Evolutionary conservation across 257 asterid genomes (phyloP).

Genomic region (Oldenlandia corymbosa): DNA sequence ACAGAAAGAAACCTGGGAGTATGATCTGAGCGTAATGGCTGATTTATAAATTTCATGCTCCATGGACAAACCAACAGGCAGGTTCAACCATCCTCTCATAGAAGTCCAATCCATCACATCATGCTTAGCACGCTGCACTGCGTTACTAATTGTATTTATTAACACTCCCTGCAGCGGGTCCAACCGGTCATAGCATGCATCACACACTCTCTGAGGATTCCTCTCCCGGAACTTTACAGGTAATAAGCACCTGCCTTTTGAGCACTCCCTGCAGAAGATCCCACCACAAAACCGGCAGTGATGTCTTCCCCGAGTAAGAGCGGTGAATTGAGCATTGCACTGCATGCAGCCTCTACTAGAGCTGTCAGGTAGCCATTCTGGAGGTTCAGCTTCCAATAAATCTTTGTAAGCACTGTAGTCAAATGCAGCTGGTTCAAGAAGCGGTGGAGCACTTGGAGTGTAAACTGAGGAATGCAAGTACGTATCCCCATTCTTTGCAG

Average conservation of each 20-base stretch:
- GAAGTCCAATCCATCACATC: conserved; percentile 99
- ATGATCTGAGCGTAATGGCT: conserved; percentile 62
- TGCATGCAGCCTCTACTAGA: conserved; percentile 78
- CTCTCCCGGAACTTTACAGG: conserved; percentile 92
- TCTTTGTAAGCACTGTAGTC: conserved; percentile 68
- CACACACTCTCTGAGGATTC: conserved; percentile 96
- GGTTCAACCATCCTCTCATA: conserved; percentile 91
- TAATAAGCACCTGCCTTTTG: conserved; percentile 84
- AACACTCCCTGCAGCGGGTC: conserved; percentile 88
- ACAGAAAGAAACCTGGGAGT: conserved; percentile 57
- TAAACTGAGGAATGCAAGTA: conserved; percentile 82
- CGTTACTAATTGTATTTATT: conserved; percentile 86
- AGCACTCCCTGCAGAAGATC: conserved; percentile 82
- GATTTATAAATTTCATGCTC: conserved; percentile 95
- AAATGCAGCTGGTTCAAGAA: conserved; percentile 56
- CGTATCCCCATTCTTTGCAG: conserved; percentile 81
- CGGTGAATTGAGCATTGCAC: conserved; percentile 81
- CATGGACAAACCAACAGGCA: conserved; percentile 95
- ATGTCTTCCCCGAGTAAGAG: conserved; percentile 94
- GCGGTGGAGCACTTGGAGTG: conserved; percentile 97
- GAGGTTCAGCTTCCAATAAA: conserved; percentile 93
- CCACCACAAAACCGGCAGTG: conserved; percentile 99
- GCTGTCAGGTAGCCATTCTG: conserved; percentile 99
- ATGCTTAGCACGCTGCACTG: conserved; percentile 84
- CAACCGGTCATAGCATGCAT: conserved; percentile 93